phyloP scores from a whole-genome alignment of 768 basidiomycete species.

The Pulveroboletus ravenelii region DNA sequence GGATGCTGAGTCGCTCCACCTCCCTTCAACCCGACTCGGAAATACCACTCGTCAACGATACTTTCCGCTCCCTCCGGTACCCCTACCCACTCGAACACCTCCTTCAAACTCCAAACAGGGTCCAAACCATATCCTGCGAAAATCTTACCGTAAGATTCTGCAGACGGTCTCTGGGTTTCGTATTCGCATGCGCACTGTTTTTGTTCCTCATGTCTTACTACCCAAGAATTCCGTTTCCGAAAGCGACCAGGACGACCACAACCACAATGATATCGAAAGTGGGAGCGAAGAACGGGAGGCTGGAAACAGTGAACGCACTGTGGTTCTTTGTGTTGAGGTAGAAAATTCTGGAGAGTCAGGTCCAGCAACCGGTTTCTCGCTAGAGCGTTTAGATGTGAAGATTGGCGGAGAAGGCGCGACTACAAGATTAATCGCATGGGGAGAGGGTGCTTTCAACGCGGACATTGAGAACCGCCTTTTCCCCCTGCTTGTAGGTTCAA shows the following conservation, averaged over 20 bases:
- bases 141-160: conserved; percentile 79
- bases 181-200: conserved; percentile 92
- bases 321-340: conserved; percentile 88
- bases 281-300: conserved; percentile 50
- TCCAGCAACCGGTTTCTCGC: conserved; percentile 58
- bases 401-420: conserved; percentile 68
- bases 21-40: conserved; percentile 72
- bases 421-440: conserved; percentile 48
- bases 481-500: conserved; percentile 64
- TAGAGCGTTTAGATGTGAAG: conserved; percentile 71
- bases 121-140: conserved; percentile 68
- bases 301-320: conserved; percentile 76
- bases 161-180: conserved; percentile 78
- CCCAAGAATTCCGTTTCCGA: conserved; percentile 33
- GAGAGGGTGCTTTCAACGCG: conserved; percentile 31
- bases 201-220: conserved; percentile 79
- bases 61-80: conserved; percentile 54
- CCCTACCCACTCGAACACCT: conserved; percentile 39
- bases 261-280: conserved; percentile 39
- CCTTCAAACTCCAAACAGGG: conserved; percentile 44
- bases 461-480: conserved; percentile 47
- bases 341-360: conserved; percentile 74
- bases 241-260: conserved; percentile 30
- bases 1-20: conserved; percentile 34
- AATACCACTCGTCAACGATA: conserved; percentile 61